Conservation (phyloP, 306 rosid species). For the Sesbania bispinosa region DNA sequence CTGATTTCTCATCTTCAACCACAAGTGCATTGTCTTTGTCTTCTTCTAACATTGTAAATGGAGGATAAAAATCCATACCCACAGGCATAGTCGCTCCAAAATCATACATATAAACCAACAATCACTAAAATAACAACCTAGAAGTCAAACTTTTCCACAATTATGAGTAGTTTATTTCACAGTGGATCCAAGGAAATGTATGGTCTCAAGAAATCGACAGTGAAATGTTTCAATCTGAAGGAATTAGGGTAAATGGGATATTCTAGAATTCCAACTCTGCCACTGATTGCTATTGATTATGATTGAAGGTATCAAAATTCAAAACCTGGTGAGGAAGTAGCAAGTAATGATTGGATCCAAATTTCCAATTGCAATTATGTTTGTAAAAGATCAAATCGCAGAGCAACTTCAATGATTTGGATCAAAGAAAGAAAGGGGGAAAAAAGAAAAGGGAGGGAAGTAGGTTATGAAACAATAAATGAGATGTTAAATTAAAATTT, state of each 20-base stretch:
- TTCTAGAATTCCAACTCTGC: neutral
- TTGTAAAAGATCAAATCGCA: neutral
- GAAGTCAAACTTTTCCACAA: neutral
- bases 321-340: neutral
- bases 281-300: neutral
- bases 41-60: slow-evolving; percentile 45
- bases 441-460: neutral
- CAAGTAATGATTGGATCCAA: slow-evolving; percentile 12
- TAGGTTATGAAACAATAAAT: neutral
- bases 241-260: no score
- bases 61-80: slow-evolving; percentile 54
- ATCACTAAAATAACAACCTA: neutral
- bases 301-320: neutral
- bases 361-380: no score
- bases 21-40: slow-evolving; percentile 40
- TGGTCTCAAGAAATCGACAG: neutral
- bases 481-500: neutral
- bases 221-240: neutral
- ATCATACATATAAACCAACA: slow-evolving; percentile 30
- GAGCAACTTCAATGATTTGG: no score
- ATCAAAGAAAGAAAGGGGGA: neutral
- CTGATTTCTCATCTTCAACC: slow-evolving; percentile 42
- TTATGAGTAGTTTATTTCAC: neutral
- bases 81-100: slow-evolving; percentile 48
- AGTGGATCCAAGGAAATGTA: neutral